These are phyloP conservation scores for Oidiodendron maius DNA, from an alignment of 495 filamentous ascomycete species.

Conservation along the genomic window DNA sequence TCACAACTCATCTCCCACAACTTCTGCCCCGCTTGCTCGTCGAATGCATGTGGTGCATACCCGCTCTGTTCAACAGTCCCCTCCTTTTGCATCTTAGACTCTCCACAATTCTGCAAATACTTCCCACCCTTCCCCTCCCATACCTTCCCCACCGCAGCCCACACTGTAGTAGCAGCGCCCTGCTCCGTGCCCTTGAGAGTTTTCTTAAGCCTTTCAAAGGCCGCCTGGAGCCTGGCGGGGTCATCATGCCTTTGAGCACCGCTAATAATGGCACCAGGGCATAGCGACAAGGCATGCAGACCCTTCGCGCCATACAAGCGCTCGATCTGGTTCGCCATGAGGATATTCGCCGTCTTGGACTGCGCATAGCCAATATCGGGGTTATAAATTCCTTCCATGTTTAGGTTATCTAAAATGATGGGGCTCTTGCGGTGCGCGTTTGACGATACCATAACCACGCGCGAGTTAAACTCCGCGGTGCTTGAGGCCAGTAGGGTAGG, in stretches of 20 bases:
- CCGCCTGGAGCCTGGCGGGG: constrained; percentile 8
- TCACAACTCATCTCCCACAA: constrained; percentile 3
- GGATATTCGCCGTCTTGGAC: constrained; percentile 47
- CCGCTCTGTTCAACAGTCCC: neutral
- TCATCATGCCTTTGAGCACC: constrained; percentile 18
- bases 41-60: neutral
- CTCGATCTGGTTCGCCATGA: constrained; percentile 37
- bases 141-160: constrained; percentile 31
- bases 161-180: no score
- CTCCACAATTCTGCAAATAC: constrained; percentile 31
- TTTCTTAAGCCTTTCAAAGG: constrained; percentile 13
- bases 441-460: constrained; percentile 25
- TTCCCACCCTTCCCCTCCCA: constrained; percentile 33
- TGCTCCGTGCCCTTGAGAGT: constrained; percentile 31
- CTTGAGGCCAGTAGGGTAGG: constrained; percentile 49
- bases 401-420: constrained; percentile 35
- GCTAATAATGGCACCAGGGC: constrained; percentile 31
- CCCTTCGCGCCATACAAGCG: constrained; percentile 28
- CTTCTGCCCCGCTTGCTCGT: constrained; percentile 1
- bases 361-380: constrained; percentile 37
- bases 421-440: neutral
- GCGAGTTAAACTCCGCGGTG: constrained; percentile 19
- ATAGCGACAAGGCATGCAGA: constrained; percentile 28
- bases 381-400: constrained; percentile 27
- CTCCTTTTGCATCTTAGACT: neutral